Evolutionary conservation across 768 basidiomycete genomes (phyloP).

Genomic region (Mycena leptocephala): DNA sequence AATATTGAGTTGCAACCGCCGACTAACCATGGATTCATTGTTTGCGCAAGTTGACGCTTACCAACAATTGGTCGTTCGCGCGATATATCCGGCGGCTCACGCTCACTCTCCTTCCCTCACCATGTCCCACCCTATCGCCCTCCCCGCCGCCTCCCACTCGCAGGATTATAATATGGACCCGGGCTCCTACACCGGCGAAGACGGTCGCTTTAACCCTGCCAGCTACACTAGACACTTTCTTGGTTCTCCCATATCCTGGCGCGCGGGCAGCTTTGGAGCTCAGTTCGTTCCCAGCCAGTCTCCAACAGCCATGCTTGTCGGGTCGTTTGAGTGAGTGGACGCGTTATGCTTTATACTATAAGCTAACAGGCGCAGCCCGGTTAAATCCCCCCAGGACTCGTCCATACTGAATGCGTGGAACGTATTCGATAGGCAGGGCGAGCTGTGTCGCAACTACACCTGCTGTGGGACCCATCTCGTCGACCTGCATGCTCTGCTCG

Average conservation of each 20-base stretch:
- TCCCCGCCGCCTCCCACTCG: conserved; percentile 51
- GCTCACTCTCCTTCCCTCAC: neutral
- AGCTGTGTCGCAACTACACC: conserved; percentile 89
- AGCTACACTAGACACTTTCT: conserved; percentile 80
- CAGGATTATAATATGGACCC: conserved; percentile 53
- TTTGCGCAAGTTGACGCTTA: neutral
- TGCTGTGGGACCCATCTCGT: conserved; percentile 86
- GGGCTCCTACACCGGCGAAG: conserved; percentile 66
- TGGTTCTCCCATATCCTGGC: conserved; percentile 83
- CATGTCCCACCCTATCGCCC: conserved; percentile 63
- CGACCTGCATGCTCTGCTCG: conserved; percentile 87
- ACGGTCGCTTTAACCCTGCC: conserved; percentile 72
- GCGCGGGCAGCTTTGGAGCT: conserved; percentile 76
- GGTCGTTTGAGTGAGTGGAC: conserved; percentile 75
- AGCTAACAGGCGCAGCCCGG: conserved; percentile 10
- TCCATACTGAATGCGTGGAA: conserved; percentile 78
- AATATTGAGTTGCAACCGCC: too few species aligned
- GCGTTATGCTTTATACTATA: conserved; percentile 28
- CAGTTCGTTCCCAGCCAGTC: conserved; percentile 73
- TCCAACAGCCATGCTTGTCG: conserved; percentile 74
- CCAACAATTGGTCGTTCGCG: neutral
- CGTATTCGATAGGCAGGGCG: conserved; percentile 79
- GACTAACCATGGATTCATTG: neutral
- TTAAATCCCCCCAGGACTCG: conserved; percentile 31
- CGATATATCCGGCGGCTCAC: neutral